These are phyloP conservation scores for Plasmodium relictum DNA, from an alignment of 169 alveolate genomes.

Conservation along the genomic window DNA sequence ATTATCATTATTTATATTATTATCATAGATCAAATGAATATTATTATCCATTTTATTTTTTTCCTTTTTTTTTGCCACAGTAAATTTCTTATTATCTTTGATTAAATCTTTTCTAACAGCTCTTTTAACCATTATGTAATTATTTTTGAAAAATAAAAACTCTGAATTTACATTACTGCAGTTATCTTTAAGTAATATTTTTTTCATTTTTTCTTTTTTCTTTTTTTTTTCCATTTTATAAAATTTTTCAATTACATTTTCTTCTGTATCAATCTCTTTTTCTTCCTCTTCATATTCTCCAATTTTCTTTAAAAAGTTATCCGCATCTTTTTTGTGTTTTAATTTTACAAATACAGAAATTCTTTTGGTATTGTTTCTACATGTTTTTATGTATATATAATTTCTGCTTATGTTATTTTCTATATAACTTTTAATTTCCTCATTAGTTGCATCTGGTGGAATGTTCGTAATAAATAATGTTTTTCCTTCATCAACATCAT, in stretches of 20 bases:
- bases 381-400: constrained; percentile 37
- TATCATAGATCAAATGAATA: constrained; percentile 63
- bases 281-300: constrained; percentile 55
- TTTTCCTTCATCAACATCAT: constrained; percentile 62
- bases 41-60: constrained; percentile 51
- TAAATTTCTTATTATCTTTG: constrained; percentile 37
- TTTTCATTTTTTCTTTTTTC: constrained; percentile 69
- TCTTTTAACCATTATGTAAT: constrained; percentile 70
- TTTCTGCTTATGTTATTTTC: constrained; percentile 37
- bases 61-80: constrained; percentile 20
- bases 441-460: constrained; percentile 46
- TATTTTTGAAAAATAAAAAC: constrained; percentile 67
- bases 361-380: constrained; percentile 20
- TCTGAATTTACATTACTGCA: constrained; percentile 24
- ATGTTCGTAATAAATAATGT: constrained; percentile 69
- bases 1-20: constrained; percentile 63
- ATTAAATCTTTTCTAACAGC: constrained; percentile 67
- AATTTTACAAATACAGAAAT: constrained; percentile 71
- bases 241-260: constrained; percentile 68
- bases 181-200: constrained; percentile 40
- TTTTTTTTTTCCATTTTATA: constrained; percentile 39
- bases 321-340: constrained; percentile 51
- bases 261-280: neutral
- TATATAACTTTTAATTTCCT: constrained; percentile 48
- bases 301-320: constrained; percentile 72